These are phyloP conservation scores for Coniochaeta hoffmannii DNA, from an alignment of 2,329 filamentous ascomycete genomes.

Conservation along the genomic window DNA sequence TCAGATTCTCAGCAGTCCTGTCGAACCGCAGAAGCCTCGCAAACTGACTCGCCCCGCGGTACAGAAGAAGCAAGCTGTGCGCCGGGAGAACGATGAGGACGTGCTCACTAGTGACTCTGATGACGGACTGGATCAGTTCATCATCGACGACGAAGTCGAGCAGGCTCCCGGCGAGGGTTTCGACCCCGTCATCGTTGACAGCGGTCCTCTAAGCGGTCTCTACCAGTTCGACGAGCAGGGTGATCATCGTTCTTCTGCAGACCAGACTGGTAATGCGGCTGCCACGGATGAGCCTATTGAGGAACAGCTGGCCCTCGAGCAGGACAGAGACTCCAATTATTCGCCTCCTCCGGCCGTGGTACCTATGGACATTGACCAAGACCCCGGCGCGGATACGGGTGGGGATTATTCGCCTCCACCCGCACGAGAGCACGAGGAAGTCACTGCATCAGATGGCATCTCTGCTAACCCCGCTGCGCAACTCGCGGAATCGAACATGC, in stretches of 20 bases:
- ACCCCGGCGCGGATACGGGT: not conserved
- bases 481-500: not conserved
- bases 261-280: not conserved
- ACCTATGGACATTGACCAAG: conserved; percentile 2
- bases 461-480: not conserved
- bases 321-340: not conserved
- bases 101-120: conserved; percentile 43
- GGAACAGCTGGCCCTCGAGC: conserved; percentile 5
- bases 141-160: conserved; percentile 28
- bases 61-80: conserved; percentile 30
- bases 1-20: conserved; percentile 33
- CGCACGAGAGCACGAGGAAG: too few species aligned
- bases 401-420: not conserved
- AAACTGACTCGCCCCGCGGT: conserved; percentile 14
- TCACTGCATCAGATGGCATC: not conserved
- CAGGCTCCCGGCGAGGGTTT: conserved; percentile 1
- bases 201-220: not conserved
- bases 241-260: not conserved
- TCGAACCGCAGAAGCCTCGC: conserved; percentile 28
- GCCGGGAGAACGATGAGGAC: conserved; percentile 35
- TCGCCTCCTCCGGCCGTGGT: not conserved
- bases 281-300: conserved; percentile 9
- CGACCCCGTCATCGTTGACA: not conserved
- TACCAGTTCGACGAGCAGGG: not conserved
- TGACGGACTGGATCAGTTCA: conserved; percentile 39